These are phyloP conservation scores for Hylodesmum podocarpum DNA, from an alignment of 306 rosid genomes.

Conservation along the genomic window DNA sequence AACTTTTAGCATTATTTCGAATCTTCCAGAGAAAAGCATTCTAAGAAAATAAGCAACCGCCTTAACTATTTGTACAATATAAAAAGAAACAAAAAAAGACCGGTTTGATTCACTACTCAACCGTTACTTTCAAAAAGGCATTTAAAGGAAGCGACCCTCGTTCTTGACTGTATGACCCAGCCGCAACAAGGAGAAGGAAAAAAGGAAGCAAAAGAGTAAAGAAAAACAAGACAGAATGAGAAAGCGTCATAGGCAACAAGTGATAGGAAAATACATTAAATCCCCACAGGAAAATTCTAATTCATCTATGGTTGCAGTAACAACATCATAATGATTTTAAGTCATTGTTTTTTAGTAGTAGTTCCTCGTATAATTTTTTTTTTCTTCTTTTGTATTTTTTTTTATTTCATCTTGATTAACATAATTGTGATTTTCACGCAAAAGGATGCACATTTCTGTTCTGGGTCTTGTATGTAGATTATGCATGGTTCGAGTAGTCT, in stretches of 20 bases:
- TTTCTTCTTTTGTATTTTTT: conserved; percentile 30
- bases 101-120: no score
- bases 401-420: conserved; percentile 27
- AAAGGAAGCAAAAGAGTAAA: conserved; percentile 72
- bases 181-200: conserved; percentile 75
- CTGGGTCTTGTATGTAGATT: conserved; percentile 40
- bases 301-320: conserved; percentile 40
- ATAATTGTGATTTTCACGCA: conserved; percentile 33
- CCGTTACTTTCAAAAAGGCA: no score
- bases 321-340: conserved; percentile 3
- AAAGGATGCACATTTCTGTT: conserved; percentile 38
- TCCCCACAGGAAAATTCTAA: conserved; percentile 67
- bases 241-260: conserved; percentile 74
- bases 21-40: no score
- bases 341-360: conserved; percentile 20
- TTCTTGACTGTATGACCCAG: no score
- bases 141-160: no score
- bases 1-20: no score
- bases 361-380: conserved; percentile 48
- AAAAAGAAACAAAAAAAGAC: no score
- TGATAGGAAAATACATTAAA: conserved; percentile 84
- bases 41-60: no score
- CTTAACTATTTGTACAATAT: no score
- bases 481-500: conserved; percentile 47
- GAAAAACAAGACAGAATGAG: conserved; percentile 73